A percentile compares a stretch with the other conserved stretches of the same genome.
Conservation (phyloP, 2,329 filamentous ascomycete genomes). For the Fusarium denticulatum region DNA sequence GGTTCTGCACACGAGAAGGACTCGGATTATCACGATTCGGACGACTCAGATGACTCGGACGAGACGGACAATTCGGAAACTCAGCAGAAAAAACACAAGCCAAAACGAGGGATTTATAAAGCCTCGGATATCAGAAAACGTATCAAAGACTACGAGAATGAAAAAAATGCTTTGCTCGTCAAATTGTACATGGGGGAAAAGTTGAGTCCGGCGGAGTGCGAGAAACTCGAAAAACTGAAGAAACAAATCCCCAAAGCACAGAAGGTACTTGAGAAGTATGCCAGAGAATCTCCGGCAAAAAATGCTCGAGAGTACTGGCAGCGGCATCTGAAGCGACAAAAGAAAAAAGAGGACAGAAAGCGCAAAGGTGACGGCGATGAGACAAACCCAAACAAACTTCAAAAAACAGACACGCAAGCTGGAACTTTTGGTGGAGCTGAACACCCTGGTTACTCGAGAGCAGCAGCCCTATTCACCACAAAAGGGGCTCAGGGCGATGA, state of each 20-base stretch:
- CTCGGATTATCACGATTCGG: background rate
- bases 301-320: constrained; percentile 1
- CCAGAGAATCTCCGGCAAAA: background rate
- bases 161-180: rapidly evolving
- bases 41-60: background rate
- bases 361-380: background rate
- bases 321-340: rapidly evolving
- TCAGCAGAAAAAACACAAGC: background rate
- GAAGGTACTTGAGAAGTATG: background rate
- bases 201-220: rapidly evolving
- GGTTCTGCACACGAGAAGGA: background rate
- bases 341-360: background rate
- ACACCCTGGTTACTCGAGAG: background rate
- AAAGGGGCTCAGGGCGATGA: background rate
- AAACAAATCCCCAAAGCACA: background rate
- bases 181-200: rapidly evolving
- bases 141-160: background rate
- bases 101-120: rapidly evolving
- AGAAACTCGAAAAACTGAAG: background rate
- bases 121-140: rapidly evolving
- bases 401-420: background rate
- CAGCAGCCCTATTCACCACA: background rate
- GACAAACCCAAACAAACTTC: background rate
- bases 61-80: background rate
- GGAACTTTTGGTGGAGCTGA: background rate